These are phyloP conservation scores for Celoporthe dispersa DNA, from an alignment of 2,329 filamentous ascomycete species.

Conservation along the genomic window DNA sequence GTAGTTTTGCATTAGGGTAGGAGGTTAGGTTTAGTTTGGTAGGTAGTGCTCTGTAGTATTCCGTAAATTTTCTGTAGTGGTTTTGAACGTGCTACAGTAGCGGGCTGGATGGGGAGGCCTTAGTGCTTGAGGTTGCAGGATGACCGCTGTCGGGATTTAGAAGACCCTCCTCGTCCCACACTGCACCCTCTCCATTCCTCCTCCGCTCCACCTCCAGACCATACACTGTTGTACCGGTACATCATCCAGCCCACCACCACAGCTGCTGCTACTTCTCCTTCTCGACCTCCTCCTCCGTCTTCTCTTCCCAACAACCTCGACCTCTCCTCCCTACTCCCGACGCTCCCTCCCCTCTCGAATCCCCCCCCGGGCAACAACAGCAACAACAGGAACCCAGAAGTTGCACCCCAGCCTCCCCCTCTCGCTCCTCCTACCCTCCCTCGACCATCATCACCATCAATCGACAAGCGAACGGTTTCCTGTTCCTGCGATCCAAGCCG, in stretches of 20 bases:
- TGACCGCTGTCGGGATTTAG: slow-evolving; percentile 4
- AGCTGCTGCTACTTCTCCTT: background rate
- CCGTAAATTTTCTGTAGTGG: background rate
- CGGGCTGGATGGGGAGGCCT: background rate
- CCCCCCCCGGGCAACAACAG: background rate
- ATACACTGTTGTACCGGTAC: no score
- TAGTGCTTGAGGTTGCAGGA: background rate
- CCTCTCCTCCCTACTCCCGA: background rate
- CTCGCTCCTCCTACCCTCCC: background rate
- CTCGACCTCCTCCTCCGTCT: background rate
- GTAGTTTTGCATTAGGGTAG: background rate
- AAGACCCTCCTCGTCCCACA: background rate
- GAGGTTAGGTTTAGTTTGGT: background rate
- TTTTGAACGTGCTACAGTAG: background rate
- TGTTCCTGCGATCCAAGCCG: background rate
- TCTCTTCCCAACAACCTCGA: background rate
- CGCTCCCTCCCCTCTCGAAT: background rate
- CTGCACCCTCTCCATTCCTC: background rate
- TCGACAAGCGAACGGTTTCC: background rate
- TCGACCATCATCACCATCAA: background rate
- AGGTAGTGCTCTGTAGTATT: background rate
- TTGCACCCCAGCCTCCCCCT: background rate
- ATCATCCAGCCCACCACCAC: background rate
- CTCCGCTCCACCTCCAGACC: background rate
- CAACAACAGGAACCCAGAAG: background rate